Evolutionary conservation across 2,329 filamentous ascomycete species (phyloP).

Genomic region (Mariannaea sp.): DNA sequence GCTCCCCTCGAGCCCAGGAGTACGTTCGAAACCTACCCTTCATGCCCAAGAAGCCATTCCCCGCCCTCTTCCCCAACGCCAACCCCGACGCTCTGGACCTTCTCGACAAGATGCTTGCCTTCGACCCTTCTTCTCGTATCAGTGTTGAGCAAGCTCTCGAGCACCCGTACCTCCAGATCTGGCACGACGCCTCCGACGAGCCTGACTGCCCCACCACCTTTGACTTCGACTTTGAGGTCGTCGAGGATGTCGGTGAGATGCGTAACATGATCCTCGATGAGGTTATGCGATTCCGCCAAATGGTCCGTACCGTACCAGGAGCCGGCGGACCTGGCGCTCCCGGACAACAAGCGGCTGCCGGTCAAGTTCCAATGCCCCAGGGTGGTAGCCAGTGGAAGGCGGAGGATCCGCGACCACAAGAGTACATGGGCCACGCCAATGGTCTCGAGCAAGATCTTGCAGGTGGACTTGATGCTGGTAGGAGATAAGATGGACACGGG

Average conservation of each 20-base stretch:
- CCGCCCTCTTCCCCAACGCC: conserved; percentile 85
- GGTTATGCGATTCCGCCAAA: conserved; percentile 80
- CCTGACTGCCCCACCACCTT: conserved; percentile 92
- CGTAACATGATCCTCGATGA: conserved; percentile 97
- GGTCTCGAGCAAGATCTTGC: conserved; percentile 65
- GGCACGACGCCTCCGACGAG: conserved; percentile 97
- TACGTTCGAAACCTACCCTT: conserved; percentile 95
- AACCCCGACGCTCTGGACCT: conserved; percentile 96
- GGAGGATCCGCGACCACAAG: conserved; percentile 65
- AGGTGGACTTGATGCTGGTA: conserved; percentile 47
- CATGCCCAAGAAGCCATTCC: conserved; percentile 94
- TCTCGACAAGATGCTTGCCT: conserved; percentile 95
- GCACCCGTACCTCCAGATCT: conserved; percentile 95
- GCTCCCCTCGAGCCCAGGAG: conserved; percentile 93
- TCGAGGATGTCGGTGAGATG: conserved; percentile 94
- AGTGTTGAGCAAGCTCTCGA: conserved; percentile 94
- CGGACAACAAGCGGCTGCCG: conserved; percentile 45
- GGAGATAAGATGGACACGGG: conserved; percentile 25
- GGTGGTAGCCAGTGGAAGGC: conserved; percentile 60
- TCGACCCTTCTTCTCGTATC: conserved; percentile 92
- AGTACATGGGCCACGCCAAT: conserved; percentile 55
- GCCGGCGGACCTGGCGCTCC: conserved; percentile 40
- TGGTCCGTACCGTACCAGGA: conserved; percentile 58
- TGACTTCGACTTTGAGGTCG: conserved; percentile 98
- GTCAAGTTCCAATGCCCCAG: conserved; percentile 58